phyloP scores from a whole-genome alignment of 2,329 filamentous ascomycete genomes.

The Fusarium foetens region DNA sequence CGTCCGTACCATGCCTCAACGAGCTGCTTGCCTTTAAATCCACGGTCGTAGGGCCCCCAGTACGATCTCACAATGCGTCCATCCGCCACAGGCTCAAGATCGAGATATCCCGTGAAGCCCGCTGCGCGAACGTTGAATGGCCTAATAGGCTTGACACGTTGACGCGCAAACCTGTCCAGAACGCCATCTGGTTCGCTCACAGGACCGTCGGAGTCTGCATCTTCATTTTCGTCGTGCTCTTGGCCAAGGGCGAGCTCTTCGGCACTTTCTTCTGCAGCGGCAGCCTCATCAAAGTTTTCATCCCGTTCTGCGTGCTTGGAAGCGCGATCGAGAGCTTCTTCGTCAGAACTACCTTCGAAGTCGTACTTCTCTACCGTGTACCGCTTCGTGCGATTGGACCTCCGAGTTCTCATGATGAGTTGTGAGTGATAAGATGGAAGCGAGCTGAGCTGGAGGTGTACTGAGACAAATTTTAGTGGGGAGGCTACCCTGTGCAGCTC shows the following conservation, averaged over 20 bases:
- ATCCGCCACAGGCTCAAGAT: slow-evolving; percentile 50
- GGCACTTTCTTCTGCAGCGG: slow-evolving; percentile 45
- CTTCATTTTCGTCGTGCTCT: slow-evolving; percentile 45
- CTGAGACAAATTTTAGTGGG: slow-evolving; percentile 27
- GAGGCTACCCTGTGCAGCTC: not conserved
- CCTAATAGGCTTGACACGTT: slow-evolving; percentile 40
- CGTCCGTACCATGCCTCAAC: slow-evolving; percentile 57
- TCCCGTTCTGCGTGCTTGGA: slow-evolving; percentile 43
- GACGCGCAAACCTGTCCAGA: slow-evolving; percentile 46
- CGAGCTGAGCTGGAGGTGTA: slow-evolving; percentile 12
- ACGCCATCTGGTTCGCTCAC: slow-evolving; percentile 43
- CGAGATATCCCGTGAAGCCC: slow-evolving; percentile 42
- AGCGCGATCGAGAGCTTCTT: slow-evolving; percentile 39
- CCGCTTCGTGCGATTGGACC: slow-evolving; percentile 50
- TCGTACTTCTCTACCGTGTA: slow-evolving; percentile 50
- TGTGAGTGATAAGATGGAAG: slow-evolving; percentile 5
- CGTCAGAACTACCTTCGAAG: slow-evolving; percentile 49
- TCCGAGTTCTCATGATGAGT: slow-evolving; percentile 51
- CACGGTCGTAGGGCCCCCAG: slow-evolving; percentile 50
- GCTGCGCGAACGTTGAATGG: slow-evolving; percentile 39
- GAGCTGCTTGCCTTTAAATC: slow-evolving; percentile 48
- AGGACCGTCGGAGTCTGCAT: slow-evolving; percentile 42
- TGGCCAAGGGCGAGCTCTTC: slow-evolving; percentile 43
- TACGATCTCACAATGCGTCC: slow-evolving; percentile 48
- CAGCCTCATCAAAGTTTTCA: slow-evolving; percentile 48